Evolutionary conservation across 2,329 filamentous ascomycete genomes (phyloP).

Genomic region (Pseudogymnoascus sp.): DNA sequence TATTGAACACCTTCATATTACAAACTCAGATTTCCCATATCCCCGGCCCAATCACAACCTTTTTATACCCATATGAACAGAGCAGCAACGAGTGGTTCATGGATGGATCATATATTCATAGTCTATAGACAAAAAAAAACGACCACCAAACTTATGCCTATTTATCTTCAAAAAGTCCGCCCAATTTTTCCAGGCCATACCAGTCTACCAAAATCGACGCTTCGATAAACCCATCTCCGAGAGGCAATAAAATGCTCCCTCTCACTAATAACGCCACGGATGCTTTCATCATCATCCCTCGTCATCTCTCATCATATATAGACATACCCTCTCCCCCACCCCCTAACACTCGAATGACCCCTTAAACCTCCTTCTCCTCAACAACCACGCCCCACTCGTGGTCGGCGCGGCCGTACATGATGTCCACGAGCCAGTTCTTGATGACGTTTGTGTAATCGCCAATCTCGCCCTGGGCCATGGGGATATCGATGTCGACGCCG

Average conservation of each 20-base stretch:
- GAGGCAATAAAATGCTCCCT: not conserved
- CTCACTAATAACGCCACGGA: not conserved
- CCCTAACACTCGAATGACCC: too few relatives aligned
- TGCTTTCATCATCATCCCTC: not conserved
- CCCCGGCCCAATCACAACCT: too few relatives aligned
- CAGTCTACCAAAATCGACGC: not conserved
- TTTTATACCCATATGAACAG: too few relatives aligned
- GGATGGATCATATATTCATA: not conserved
- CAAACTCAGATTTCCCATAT: too few relatives aligned
- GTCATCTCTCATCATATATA: not conserved
- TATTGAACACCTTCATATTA: too few relatives aligned
- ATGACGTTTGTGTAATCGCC: slow-evolving; percentile 52
- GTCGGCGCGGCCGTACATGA: slow-evolving; percentile 64
- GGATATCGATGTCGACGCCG: slow-evolving; percentile 53
- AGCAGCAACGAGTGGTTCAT: not conserved
- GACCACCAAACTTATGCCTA: not conserved
- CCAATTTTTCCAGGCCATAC: not conserved
- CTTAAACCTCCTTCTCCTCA: slow-evolving; percentile 40
- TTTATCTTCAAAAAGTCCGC: not conserved
- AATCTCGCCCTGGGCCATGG: slow-evolving; percentile 46
- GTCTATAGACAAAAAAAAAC: not conserved
- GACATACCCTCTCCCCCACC: not conserved
- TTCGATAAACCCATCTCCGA: not conserved
- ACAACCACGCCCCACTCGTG: slow-evolving; percentile 65
- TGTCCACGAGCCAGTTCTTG: slow-evolving; percentile 60